phyloP scores from a whole-genome alignment of 2,329 filamentous ascomycete genomes.

The Waltergamsia citrina region DNA sequence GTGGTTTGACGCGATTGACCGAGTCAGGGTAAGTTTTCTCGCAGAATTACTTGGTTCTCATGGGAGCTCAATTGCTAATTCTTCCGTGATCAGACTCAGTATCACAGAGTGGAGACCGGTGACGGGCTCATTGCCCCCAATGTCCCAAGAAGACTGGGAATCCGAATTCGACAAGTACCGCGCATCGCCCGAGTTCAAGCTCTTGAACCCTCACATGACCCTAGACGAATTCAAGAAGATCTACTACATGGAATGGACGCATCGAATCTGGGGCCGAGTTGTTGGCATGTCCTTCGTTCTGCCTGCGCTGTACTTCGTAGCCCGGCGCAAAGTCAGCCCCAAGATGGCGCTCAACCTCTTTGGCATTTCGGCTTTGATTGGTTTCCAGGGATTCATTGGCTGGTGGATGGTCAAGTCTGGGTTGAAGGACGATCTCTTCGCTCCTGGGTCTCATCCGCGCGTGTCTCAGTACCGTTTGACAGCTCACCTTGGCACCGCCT shows the following conservation, averaged over 20 bases:
- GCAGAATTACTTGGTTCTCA: neutral
- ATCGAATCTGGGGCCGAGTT: conserved; percentile 87
- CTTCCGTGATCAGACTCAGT: conserved; percentile 54
- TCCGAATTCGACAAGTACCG: conserved; percentile 89
- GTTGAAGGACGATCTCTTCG: conserved; percentile 90
- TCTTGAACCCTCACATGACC: conserved; percentile 88
- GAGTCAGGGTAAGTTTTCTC: conserved; percentile 69
- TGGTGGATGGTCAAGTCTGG: conserved; percentile 99
- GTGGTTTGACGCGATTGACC: conserved; percentile 84
- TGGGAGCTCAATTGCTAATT: conserved; percentile 2
- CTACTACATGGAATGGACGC: conserved; percentile 99
- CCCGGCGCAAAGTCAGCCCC: conserved; percentile 64
- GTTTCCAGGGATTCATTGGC: conserved; percentile 88
- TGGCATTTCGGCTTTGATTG: conserved; percentile 83
- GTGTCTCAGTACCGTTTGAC: conserved; percentile 92
- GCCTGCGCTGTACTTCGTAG: conserved; percentile 82
- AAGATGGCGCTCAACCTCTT: conserved; percentile 69
- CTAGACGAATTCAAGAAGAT: conserved; percentile 95
- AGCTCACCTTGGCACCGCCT: conserved; percentile 81
- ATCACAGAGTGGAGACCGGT: conserved; percentile 99
- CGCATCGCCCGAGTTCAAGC: conserved; percentile 82
- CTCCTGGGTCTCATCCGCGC: conserved; percentile 78
- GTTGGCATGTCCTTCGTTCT: conserved; percentile 85
- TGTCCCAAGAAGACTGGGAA: conserved; percentile 75
- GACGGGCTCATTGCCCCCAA: conserved; percentile 80